Evolutionary conservation across 768 basidiomycete species (phyloP).

Genomic region (Cubamyces sp.): DNA sequence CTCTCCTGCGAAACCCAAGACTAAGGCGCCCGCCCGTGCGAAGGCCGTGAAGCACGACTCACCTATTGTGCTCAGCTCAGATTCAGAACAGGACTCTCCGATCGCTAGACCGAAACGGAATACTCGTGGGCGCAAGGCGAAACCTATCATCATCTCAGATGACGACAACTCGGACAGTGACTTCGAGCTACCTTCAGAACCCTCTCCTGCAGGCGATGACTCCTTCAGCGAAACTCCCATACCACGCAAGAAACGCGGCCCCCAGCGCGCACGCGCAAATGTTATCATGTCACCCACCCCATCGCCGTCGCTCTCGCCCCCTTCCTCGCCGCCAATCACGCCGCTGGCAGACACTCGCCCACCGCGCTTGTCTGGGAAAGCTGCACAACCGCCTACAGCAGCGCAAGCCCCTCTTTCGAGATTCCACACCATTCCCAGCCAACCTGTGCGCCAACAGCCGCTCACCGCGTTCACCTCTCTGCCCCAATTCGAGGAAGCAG

Average conservation of each 20-base stretch:
- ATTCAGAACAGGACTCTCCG: slow-evolving; percentile 10
- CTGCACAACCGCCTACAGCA: background rate
- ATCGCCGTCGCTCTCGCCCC: slow-evolving; percentile 10
- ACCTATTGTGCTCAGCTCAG: slow-evolving; percentile 11
- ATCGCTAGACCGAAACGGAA: slow-evolving; percentile 4
- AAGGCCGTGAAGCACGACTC: background rate
- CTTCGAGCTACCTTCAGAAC: background rate
- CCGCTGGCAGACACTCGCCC: background rate
- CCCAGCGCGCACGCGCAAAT: background rate
- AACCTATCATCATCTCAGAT: slow-evolving; percentile 21
- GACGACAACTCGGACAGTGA: slow-evolving; percentile 15
- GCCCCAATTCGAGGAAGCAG: slow-evolving; percentile 13
- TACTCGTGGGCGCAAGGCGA: background rate
- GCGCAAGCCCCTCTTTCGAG: background rate
- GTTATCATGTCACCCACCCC: slow-evolving; percentile 17
- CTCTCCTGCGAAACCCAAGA: background rate
- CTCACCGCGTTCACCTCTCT: slow-evolving; percentile 9
- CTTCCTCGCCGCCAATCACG: background rate
- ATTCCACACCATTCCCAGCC: slow-evolving; percentile 3
- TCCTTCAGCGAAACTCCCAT: slow-evolving; percentile 2
- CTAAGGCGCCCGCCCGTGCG: background rate
- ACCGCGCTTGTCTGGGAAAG: background rate
- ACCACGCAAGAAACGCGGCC: background rate
- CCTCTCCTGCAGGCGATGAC: background rate
- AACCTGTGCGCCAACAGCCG: slow-evolving; percentile 1